Base-by-base conservation (phyloP, 305 asterid genomes). In the Euphrasia arctica region DNA sequence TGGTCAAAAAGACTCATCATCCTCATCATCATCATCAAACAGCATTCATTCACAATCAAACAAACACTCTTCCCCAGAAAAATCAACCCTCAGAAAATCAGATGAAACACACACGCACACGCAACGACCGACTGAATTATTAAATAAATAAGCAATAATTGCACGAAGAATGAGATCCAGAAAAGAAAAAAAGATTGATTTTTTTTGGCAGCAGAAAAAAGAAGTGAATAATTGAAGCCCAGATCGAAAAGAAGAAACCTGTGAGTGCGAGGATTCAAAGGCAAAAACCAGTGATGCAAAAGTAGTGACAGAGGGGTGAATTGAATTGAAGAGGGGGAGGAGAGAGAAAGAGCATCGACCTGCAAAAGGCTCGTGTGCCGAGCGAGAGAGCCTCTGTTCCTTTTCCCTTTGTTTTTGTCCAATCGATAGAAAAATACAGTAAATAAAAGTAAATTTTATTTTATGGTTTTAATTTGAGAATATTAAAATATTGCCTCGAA, bases 1-100 rank as follows among this genome's bases (percentile, higher is more conserved):
- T 67, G 86, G 89, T 80, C 83, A 83, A 83, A 83, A 83, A 76
- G 82, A 72, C 73, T 31, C 34, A 31, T 31, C 75, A 67, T 65
- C 22, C 22, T 18, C 75, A 68, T 68, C 71, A 80, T 74, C 80
- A 78, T 74, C 80, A 78, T 74, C 74, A 80, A 66, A 61, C 65
- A 76, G 49, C 75, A 72, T 72, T 69, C 77, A 75, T 73, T 74
- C 76, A 75, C 66, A 62, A 54, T 73, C 77, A 73, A 74, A 10
- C 51, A 11, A n/a, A 54, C 79, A 54, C 79, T 43, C 73, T 80
- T 73, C 73, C 83, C 77, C 67, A 70, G 78, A 70, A 78, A 72
- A 57, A 55, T 74, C 72, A 76, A 74, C 34, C 34, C 3, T 67
- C 78, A 58, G 50, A 71, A 74, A 75, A 73, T 69, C 67, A 58